These are phyloP conservation scores for Datisca glomerata DNA, from an alignment of 306 rosid genomes.

Conservation along the genomic window DNA sequence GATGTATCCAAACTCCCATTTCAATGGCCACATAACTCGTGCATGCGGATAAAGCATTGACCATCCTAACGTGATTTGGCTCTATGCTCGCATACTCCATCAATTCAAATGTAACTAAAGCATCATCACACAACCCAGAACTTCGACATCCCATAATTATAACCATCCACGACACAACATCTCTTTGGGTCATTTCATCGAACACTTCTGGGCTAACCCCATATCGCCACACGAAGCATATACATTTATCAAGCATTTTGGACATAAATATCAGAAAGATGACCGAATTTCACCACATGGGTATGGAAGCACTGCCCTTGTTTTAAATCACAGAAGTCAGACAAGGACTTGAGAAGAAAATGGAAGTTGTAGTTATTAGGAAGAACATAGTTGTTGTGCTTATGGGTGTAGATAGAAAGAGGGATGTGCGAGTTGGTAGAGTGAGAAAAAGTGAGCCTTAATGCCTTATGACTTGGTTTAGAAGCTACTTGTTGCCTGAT, in stretches of 20 bases:
- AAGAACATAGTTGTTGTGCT: conserved; percentile 23
- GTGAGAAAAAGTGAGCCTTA: conserved; percentile 20
- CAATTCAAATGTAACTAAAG: conserved; percentile 51
- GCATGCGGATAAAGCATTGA: conserved; percentile 59
- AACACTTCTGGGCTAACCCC: conserved; percentile 36
- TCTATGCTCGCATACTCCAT: conserved; percentile 66
- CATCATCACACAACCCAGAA: conserved; percentile 27
- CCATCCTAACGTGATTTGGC: conserved; percentile 67
- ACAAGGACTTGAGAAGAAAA: conserved; percentile 45
- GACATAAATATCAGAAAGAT: conserved; percentile 38
- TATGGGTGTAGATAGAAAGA: conserved; percentile 35
- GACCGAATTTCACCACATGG: conserved; percentile 44
- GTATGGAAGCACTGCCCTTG: conserved; percentile 28
- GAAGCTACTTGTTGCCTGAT: neutral
- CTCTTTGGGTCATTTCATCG: conserved; percentile 62
- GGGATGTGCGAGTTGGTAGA: conserved; percentile 31
- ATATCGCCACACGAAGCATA: conserved; percentile 42
- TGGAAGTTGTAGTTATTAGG: conserved; percentile 68
- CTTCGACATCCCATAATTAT: conserved; percentile 44
- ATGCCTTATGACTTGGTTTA: neutral
- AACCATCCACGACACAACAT: conserved; percentile 82
- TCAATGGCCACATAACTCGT: conserved; percentile 47
- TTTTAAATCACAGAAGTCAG: conserved; percentile 16
- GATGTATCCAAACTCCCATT: conserved; percentile 70
- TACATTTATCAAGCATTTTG: conserved; percentile 37